Percentiles rank a stretch among this genome's conserved stretches.
Evolutionary conservation across 2,329 filamentous ascomycete species (phyloP).

Genomic region (Bipolaris sorokiniana): DNA sequence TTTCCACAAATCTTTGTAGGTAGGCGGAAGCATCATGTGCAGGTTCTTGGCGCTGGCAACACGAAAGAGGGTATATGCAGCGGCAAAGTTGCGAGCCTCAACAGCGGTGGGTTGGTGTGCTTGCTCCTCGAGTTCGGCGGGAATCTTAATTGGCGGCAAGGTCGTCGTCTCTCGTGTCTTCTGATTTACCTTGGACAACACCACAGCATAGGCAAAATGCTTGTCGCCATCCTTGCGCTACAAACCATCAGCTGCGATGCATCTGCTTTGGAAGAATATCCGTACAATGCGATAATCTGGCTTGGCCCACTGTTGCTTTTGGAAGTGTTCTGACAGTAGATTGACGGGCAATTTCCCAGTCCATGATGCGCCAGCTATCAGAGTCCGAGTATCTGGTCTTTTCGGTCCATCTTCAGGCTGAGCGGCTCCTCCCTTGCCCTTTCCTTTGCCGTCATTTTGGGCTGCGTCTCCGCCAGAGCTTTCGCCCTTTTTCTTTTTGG

Average conservation of each 20-base stretch:
- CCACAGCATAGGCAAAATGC: slow-evolving; percentile 76
- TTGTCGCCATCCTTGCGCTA: slow-evolving; percentile 75
- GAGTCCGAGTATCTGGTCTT: slow-evolving; percentile 69
- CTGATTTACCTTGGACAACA: slow-evolving; percentile 72
- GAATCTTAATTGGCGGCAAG: slow-evolving; percentile 82
- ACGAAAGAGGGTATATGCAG: slow-evolving; percentile 87
- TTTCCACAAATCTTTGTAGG: slow-evolving; percentile 90
- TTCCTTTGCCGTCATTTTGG: slow-evolving; percentile 37
- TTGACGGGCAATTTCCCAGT: slow-evolving; percentile 96
- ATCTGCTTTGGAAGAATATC: neutral
- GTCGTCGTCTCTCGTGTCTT: slow-evolving; percentile 81
- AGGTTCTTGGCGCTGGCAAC: slow-evolving; percentile 96
- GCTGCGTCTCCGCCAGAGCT: slow-evolving; percentile 16
- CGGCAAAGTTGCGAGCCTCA: slow-evolving; percentile 91
- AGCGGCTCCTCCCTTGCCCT: slow-evolving; percentile 39
- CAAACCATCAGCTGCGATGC: neutral
- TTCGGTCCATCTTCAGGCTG: slow-evolving; percentile 55
- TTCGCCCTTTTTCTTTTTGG: slow-evolving; percentile 50
- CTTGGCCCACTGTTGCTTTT: slow-evolving; percentile 94
- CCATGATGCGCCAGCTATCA: slow-evolving; percentile 96
- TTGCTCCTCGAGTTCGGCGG: slow-evolving; percentile 75
- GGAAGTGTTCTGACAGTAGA: slow-evolving; percentile 89
- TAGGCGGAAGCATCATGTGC: slow-evolving; percentile 90
- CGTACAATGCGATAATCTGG: slow-evolving; percentile 84
- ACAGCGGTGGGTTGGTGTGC: slow-evolving; percentile 78